Conservation (phyloP, 1,284 basidiomycete species). For the Boletus mariae region DNA sequence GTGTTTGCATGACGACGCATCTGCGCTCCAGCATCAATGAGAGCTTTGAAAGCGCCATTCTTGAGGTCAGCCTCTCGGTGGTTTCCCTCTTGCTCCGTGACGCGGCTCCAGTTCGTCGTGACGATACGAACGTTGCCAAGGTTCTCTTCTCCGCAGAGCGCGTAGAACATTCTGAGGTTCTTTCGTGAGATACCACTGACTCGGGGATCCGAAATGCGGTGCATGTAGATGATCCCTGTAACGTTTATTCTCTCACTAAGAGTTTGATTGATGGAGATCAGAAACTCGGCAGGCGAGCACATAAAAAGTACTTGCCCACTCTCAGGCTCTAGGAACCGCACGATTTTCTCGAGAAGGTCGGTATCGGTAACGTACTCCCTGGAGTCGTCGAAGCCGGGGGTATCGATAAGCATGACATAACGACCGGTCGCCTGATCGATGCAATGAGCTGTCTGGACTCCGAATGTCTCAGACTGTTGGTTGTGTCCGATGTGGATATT, state of each 20-base stretch:
- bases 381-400: slow-evolving; percentile 32
- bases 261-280: neutral
- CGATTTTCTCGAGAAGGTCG: slow-evolving; percentile 25
- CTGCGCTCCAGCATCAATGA: slow-evolving; percentile 1
- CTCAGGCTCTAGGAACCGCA: slow-evolving; percentile 39
- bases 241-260: neutral
- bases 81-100: neutral
- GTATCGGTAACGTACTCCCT: slow-evolving; percentile 19
- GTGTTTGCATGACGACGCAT: neutral
- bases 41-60: neutral
- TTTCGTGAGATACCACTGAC: neutral
- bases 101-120: slow-evolving; percentile 7
- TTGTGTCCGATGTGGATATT: slow-evolving; percentile 2
- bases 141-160: slow-evolving; percentile 28
- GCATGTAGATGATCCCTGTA: slow-evolving; percentile 36
- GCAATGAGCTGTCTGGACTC: neutral
- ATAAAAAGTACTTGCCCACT: slow-evolving; percentile 13
- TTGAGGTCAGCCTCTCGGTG: neutral
- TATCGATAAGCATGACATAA: slow-evolving; percentile 26
- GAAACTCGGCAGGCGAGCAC: neutral
- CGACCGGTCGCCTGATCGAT: slow-evolving; percentile 1
- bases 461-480: slow-evolving; percentile 6
- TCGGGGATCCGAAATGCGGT: slow-evolving; percentile 34
- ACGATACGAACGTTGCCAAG: slow-evolving; percentile 9
- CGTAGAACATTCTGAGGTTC: neutral